These are phyloP conservation scores for Clavariopsis aquatica DNA, from an alignment of 495 filamentous ascomycete species.

Conservation along the genomic window DNA sequence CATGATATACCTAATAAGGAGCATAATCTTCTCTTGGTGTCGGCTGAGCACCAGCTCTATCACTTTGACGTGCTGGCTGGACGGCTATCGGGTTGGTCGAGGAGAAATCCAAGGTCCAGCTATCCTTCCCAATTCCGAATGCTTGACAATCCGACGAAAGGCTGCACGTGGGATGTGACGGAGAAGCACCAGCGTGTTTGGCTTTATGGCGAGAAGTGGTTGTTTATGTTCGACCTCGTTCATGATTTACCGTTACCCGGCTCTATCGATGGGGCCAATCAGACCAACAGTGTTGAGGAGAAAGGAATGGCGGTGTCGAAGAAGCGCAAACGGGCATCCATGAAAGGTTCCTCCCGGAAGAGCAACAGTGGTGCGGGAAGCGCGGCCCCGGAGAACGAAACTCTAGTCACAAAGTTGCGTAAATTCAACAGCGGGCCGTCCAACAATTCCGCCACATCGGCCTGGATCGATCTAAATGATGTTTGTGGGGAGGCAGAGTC, in stretches of 20 bases:
- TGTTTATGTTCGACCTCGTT: constrained; percentile 90
- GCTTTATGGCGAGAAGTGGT: constrained; percentile 80
- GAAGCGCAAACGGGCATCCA: constrained; percentile 32
- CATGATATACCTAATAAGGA: constrained; percentile 49
- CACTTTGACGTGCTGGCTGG: constrained; percentile 76
- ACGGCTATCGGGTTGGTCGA: constrained; percentile 77
- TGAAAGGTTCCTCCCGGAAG: constrained; percentile 15
- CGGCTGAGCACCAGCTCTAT: constrained; percentile 71
- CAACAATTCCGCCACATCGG: constrained; percentile 11
- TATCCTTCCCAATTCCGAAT: constrained; percentile 72
- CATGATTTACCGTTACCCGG: constrained; percentile 60
- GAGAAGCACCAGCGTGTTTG: constrained; percentile 65
- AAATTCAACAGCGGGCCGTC: constrained; percentile 27
- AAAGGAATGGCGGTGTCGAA: constrained; percentile 16
- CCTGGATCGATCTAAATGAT: constrained; percentile 25
- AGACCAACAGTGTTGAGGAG: constrained; percentile 1
- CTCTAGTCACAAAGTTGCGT: constrained; percentile 26
- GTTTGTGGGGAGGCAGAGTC: neutral
- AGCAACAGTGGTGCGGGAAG: constrained; percentile 32
- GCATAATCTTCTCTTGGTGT: constrained; percentile 71
- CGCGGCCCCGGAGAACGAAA: constrained; percentile 24
- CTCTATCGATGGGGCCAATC: neutral
- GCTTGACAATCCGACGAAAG: constrained; percentile 75
- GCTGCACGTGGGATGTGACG: constrained; percentile 78
- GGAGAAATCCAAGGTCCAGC: constrained; percentile 71